A percentile compares a stretch with the other conserved stretches of the same genome.
Evolutionary conservation across 345 rosid species (phyloP).

Genomic region (Arabidopsis suecica): DNA sequence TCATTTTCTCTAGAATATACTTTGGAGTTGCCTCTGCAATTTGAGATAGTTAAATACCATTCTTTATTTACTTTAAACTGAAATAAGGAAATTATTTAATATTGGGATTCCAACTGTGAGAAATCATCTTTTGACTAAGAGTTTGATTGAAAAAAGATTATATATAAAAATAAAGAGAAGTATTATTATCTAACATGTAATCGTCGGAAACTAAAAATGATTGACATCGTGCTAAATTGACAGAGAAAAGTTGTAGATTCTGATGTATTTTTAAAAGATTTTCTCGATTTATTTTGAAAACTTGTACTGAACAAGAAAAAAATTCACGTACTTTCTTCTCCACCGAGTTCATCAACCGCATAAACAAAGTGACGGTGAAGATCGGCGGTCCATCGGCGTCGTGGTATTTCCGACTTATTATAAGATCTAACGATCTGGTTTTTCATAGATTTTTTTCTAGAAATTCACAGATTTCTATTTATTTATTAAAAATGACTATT

Average conservation of each 20-base stretch:
- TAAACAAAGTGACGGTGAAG: slow-evolving; percentile 61
- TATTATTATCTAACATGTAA: neutral
- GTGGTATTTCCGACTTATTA: slow-evolving; percentile 54
- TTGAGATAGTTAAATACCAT: neutral
- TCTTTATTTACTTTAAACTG: neutral
- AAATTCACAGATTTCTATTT: neutral
- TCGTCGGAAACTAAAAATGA: neutral
- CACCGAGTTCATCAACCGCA: slow-evolving; percentile 68
- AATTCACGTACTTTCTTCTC: slow-evolving; percentile 51
- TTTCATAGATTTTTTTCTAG: neutral
- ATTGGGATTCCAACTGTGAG: neutral
- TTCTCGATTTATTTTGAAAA: neutral
- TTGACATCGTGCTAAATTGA: neutral
- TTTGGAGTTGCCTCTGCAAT: slow-evolving; percentile 66
- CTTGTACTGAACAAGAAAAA: neutral
- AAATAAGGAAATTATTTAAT: neutral
- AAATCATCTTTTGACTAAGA: neutral
- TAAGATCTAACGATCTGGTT: slow-evolving; percentile 47
- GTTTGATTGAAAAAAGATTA: too few species aligned
- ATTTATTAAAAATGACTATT: neutral
- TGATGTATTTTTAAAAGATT: too few species aligned
- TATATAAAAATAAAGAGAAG: neutral
- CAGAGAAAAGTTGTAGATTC: neutral
- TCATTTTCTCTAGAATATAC: slow-evolving; percentile 62
- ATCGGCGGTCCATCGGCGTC: slow-evolving; percentile 68